Evolutionary conservation across 2,329 filamentous ascomycete species (phyloP).

Genomic region (Alternaria alternata): DNA sequence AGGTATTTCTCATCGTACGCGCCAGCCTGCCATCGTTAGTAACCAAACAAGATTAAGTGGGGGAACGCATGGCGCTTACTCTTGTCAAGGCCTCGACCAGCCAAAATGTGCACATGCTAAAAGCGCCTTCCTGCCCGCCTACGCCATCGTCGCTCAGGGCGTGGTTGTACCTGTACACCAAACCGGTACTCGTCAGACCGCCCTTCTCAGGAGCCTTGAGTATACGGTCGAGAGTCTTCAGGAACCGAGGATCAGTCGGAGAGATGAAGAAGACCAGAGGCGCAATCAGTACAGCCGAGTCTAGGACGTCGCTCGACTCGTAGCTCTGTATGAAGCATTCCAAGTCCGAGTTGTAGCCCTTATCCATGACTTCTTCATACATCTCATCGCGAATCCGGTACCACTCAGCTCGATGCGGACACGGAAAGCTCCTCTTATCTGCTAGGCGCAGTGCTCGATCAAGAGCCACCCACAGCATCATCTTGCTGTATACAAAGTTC

Average conservation of each 20-base stretch:
- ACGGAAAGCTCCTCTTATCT: slow-evolving; percentile 79
- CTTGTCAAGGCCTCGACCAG: slow-evolving; percentile 79
- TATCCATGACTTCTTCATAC: slow-evolving; percentile 81
- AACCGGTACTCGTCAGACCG: slow-evolving; percentile 75
- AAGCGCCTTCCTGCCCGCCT: slow-evolving; percentile 77
- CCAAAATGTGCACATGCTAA: slow-evolving; percentile 86
- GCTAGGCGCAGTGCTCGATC: slow-evolving; percentile 77
- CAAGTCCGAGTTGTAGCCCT: slow-evolving; percentile 75
- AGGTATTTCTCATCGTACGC: slow-evolving; percentile 71
- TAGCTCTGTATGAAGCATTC: slow-evolving; percentile 79
- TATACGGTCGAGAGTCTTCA: slow-evolving; percentile 75
- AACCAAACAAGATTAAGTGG: slow-evolving; percentile 8
- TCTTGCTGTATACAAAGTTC: slow-evolving; percentile 81
- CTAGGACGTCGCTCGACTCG: slow-evolving; percentile 72
- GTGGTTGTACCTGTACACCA: slow-evolving; percentile 79
- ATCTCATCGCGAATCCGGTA: slow-evolving; percentile 70
- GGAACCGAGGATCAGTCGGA: slow-evolving; percentile 78
- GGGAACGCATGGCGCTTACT: slow-evolving; percentile 56
- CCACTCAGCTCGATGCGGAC: slow-evolving; percentile 74
- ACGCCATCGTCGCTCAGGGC: slow-evolving; percentile 74
- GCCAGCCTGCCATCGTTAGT: slow-evolving; percentile 34
- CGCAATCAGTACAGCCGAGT: slow-evolving; percentile 78
- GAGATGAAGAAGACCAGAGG: slow-evolving; percentile 82
- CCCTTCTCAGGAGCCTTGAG: slow-evolving; percentile 76
- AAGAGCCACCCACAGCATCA: slow-evolving; percentile 84